These are phyloP conservation scores for Boletus eberwhitei DNA, from an alignment of 768 basidiomycete genomes.

Conservation along the genomic window DNA sequence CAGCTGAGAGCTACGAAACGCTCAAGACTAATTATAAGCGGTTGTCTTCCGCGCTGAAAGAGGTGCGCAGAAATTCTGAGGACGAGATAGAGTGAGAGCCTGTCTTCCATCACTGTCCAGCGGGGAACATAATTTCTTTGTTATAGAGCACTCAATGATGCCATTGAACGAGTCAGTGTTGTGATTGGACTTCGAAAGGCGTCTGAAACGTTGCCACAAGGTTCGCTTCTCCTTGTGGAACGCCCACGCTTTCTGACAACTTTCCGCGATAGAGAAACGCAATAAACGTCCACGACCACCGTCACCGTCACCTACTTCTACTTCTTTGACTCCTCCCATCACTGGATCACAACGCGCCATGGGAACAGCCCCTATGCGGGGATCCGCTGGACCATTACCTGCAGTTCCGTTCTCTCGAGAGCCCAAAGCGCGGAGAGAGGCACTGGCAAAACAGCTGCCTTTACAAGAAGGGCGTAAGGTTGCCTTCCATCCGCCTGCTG, in stretches of 20 bases:
- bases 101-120: background rate
- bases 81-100: slow-evolving; percentile 59
- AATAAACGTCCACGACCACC: slow-evolving; percentile 70
- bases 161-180: slow-evolving; percentile 64
- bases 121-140: slow-evolving; percentile 4
- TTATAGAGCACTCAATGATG: slow-evolving; percentile 64
- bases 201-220: slow-evolving; percentile 55
- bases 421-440: slow-evolving; percentile 63
- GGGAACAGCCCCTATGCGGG: slow-evolving; percentile 35
- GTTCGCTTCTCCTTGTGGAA: slow-evolving; percentile 32
- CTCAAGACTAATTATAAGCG: slow-evolving; percentile 64
- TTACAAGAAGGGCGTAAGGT: slow-evolving; percentile 75
- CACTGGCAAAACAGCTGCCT: slow-evolving; percentile 57
- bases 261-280: slow-evolving; percentile 55
- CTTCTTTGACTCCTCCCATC: slow-evolving; percentile 34
- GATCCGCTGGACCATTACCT: slow-evolving; percentile 55
- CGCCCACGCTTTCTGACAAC: background rate
- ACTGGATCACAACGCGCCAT: slow-evolving; percentile 16
- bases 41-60: slow-evolving; percentile 56
- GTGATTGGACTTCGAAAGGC: slow-evolving; percentile 74
- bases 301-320: slow-evolving; percentile 62
- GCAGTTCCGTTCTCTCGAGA: slow-evolving; percentile 57
- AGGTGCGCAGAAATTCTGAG: slow-evolving; percentile 56
- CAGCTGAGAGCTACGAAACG: slow-evolving; percentile 63
- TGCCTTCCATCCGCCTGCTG: slow-evolving; percentile 70